Percentiles rank a stretch among this genome's conserved stretches.
phyloP scores from a whole-genome alignment of 371 early-diverging fungal genomes.

The Lichtheimia ornata region DNA sequence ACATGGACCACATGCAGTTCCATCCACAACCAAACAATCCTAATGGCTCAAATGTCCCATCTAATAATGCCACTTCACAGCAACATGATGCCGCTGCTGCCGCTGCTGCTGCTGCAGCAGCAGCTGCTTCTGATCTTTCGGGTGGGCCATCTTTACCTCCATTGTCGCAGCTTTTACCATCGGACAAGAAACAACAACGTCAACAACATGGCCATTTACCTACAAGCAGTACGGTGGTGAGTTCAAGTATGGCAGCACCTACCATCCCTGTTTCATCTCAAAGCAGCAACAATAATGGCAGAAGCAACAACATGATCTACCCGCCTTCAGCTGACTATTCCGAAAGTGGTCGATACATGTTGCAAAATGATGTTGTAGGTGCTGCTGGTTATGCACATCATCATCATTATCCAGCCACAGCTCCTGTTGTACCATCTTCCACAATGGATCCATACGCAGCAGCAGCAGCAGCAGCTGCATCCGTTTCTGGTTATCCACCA shows the following conservation, averaged over 20 bases:
- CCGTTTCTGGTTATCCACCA: conserved; percentile 2
- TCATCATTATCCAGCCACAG: not conserved
- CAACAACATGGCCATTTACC: conserved; percentile 1
- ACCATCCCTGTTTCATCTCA: too few species aligned
- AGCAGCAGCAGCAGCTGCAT: not conserved
- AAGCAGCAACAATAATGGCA: too few species aligned
- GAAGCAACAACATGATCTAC: conserved; percentile 4
- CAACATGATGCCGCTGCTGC: conserved; percentile 4
- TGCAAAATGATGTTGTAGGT: not conserved
- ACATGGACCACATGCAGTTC: not conserved
- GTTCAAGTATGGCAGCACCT: not conserved
- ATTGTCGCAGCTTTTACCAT: conserved; percentile 40
- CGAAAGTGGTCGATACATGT: not conserved
- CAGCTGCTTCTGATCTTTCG: conserved; percentile 18
- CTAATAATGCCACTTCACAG: not conserved
- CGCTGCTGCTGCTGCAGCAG: conserved; percentile 26
- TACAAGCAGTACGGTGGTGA: not conserved
- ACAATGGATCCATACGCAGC: too few species aligned
- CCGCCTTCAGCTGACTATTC: not conserved
- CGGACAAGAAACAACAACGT: not conserved
- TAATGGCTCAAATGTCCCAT: not conserved
- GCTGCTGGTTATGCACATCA: not conserved
- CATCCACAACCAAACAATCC: not conserved
- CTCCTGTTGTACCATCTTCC: too few species aligned
- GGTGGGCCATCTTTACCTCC: conserved; percentile 44